A percentile compares a stretch with the other conserved stretches of the same genome.
These are phyloP conservation scores for Alternaria rosae DNA, from an alignment of 2,329 filamentous ascomycete species.

Conservation along the genomic window DNA sequence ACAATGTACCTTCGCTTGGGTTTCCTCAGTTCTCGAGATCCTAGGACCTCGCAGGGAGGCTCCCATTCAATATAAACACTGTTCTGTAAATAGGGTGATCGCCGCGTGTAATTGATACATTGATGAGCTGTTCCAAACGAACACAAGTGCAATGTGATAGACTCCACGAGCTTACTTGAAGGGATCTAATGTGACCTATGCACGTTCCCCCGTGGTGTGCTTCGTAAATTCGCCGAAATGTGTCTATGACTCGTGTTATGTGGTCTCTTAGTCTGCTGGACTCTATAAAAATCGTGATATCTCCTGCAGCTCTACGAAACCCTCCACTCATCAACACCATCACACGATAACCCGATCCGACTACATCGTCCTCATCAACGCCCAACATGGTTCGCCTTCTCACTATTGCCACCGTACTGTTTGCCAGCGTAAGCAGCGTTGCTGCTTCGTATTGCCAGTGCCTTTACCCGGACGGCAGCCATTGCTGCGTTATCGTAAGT, in stretches of 20 bases:
- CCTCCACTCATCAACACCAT: background rate
- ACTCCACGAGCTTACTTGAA: background rate
- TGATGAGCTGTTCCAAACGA: background rate
- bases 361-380: background rate
- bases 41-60: background rate
- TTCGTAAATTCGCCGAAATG: background rate
- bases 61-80: background rate
- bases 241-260: background rate
- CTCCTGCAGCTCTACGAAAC: background rate
- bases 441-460: conserved; percentile 9
- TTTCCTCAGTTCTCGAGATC: background rate
- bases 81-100: background rate
- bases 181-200: background rate
- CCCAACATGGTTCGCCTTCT: conserved; percentile 6
- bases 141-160: background rate
- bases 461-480: conserved; percentile 2
- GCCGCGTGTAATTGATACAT: background rate
- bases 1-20: background rate
- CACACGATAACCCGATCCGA: background rate
- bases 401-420: background rate
- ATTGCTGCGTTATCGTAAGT: conserved; percentile 12
- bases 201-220: background rate
- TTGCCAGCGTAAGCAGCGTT: conserved; percentile 8
- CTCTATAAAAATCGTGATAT: background rate
- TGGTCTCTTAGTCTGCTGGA: background rate